These are phyloP conservation scores for Penicillium flavigenum DNA, from an alignment of 495 filamentous ascomycete genomes.

Conservation along the genomic window DNA sequence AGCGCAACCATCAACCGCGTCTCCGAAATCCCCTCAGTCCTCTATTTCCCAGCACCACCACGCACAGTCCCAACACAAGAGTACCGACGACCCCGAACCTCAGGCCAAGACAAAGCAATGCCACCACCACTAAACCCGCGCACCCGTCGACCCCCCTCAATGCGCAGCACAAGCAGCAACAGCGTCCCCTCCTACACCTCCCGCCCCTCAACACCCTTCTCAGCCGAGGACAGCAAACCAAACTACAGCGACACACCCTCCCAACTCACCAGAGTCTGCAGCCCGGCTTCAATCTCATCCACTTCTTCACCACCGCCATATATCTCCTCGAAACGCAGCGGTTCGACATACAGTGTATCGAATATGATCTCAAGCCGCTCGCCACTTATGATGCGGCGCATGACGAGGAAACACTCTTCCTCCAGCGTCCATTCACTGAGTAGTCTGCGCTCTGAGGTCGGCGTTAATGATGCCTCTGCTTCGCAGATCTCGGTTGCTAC, in stretches of 20 bases:
- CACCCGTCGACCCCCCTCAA: slow-evolving; percentile 26
- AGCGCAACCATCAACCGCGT: slow-evolving; percentile 25
- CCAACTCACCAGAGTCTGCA: slow-evolving; percentile 21
- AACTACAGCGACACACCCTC: slow-evolving; percentile 24
- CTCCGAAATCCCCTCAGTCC: slow-evolving; percentile 31
- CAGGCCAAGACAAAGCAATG: slow-evolving; percentile 27
- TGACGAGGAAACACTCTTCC: slow-evolving; percentile 44
- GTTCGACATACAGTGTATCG: slow-evolving; percentile 31
- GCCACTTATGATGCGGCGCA: slow-evolving; percentile 29
- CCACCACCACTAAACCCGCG: slow-evolving; percentile 11
- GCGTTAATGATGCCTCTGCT: slow-evolving; percentile 30
- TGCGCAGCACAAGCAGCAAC: slow-evolving; percentile 33
- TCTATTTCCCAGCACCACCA: slow-evolving; percentile 25
- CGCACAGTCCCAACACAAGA: slow-evolving; percentile 10
- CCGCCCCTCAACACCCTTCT: slow-evolving; percentile 20
- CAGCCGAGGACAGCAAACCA: slow-evolving; percentile 19
- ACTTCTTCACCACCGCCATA: slow-evolving; percentile 18
- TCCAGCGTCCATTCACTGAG: slow-evolving; percentile 74
- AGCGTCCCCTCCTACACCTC: slow-evolving; percentile 27
- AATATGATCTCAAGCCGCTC: slow-evolving; percentile 27
- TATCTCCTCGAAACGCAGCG: slow-evolving; percentile 23
- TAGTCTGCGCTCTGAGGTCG: slow-evolving; percentile 56
- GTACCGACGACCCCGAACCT: slow-evolving; percentile 28
- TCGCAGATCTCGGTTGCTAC: slow-evolving; percentile 11
- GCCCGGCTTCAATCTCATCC: slow-evolving; percentile 27